These are phyloP conservation scores for Aspergillus clavatus DNA, from an alignment of 2,329 filamentous ascomycete genomes.

Conservation along the genomic window DNA sequence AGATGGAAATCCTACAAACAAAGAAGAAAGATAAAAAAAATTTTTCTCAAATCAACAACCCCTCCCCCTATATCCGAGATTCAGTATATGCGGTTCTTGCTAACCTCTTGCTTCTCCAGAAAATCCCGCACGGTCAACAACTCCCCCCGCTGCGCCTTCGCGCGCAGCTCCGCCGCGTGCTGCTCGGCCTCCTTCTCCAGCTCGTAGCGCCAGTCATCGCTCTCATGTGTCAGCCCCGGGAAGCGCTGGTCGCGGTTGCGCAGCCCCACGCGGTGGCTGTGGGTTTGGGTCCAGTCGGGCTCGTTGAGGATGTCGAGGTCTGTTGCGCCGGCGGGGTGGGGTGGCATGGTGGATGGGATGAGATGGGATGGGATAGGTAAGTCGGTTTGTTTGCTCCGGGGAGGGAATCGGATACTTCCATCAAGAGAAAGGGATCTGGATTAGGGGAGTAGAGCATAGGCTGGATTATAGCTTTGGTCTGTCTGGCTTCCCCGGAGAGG, in stretches of 20 bases:
- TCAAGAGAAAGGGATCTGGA: no score
- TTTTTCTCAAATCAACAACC: background rate
- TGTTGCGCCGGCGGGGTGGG: constrained; percentile 37
- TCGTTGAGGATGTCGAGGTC: constrained; percentile 40
- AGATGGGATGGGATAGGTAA: no score
- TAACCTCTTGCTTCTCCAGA: constrained; percentile 24
- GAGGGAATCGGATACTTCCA: no score
- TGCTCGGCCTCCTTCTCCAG: constrained; percentile 22
- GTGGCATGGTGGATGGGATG: background rate
- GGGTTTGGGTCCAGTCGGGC: constrained; percentile 39
- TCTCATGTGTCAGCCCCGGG: constrained; percentile 38
- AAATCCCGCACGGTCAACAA: constrained; percentile 25
- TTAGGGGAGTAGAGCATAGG: no score
- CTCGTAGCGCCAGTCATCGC: constrained; percentile 23
- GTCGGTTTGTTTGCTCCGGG: no score
- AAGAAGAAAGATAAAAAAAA: no score
- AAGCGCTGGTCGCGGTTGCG: constrained; percentile 33
- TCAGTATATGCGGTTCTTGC: no score
- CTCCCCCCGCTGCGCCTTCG: constrained; percentile 20
- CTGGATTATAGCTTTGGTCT: no score
- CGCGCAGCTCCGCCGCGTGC: constrained; percentile 21
- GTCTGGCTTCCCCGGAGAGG: background rate
- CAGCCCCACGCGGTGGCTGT: constrained; percentile 40
- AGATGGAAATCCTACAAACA: constrained; percentile 44
- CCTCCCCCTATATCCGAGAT: background rate